These are phyloP conservation scores for Tulasnella sp. DNA, from an alignment of 768 basidiomycete genomes.

Conservation along the genomic window DNA sequence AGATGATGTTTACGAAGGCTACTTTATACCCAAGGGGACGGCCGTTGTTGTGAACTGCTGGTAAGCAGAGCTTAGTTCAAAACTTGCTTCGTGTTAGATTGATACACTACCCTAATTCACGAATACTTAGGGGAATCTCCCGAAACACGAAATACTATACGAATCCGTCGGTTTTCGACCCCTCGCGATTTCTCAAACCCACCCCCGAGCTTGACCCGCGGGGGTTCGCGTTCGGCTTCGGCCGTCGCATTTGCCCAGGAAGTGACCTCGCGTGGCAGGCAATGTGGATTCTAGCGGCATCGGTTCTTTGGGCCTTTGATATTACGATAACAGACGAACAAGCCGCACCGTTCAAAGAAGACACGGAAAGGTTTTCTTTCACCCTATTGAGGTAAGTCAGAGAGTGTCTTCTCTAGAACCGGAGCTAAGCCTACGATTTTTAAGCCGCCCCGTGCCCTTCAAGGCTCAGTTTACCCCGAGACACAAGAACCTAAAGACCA, in stretches of 20 bases:
- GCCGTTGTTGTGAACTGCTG: conserved; percentile 3
- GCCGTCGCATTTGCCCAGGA: background rate
- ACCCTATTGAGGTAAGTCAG: background rate
- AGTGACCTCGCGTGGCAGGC: background rate
- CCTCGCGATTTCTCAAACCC: conserved; percentile 6
- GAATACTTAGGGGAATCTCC: background rate
- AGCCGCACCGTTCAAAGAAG: background rate
- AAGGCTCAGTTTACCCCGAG: background rate
- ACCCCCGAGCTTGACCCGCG: background rate
- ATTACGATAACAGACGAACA: background rate
- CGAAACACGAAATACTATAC: background rate
- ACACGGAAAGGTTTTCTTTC: background rate
- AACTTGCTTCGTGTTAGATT: too few species aligned
- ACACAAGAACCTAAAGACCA: background rate
- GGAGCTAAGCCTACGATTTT: background rate
- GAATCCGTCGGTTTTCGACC: conserved; percentile 14
- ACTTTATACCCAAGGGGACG: conserved; percentile 13
- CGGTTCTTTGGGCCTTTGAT: background rate
- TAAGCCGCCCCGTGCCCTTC: background rate
- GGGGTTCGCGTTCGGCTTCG: background rate
- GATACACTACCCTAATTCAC: background rate
- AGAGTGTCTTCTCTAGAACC: background rate
- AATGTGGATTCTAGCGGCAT: background rate
- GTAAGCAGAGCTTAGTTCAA: background rate
- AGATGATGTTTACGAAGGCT: conserved; percentile 27